Conservation (phyloP, 345 rosid species). For the Geranium brycei region DNA sequence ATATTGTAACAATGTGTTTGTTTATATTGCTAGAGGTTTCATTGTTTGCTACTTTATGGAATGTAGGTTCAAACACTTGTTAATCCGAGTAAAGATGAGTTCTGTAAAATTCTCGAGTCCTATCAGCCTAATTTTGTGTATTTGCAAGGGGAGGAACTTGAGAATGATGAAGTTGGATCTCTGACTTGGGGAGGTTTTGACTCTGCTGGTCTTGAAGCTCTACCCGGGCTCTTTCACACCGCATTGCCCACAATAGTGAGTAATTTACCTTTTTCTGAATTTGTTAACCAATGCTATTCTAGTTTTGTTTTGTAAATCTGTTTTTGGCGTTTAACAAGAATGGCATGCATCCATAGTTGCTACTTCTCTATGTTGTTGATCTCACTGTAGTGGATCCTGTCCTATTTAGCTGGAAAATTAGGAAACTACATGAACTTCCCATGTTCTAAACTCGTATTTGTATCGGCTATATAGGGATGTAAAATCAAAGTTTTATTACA, state of each 20-base stretch:
- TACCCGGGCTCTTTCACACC: conserved; percentile 23
- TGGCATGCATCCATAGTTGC: no score
- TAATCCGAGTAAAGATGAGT: conserved; percentile 27
- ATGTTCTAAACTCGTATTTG: no score
- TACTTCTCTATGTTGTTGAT: no score
- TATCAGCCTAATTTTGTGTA: conserved; percentile 28
- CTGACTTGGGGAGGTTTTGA: conserved; percentile 18
- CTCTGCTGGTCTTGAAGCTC: conserved; percentile 15
- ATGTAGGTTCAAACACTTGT: conserved; percentile 29
- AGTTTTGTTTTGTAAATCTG: neutral
- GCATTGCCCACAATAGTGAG: conserved; percentile 25
- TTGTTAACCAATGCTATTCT: neutral
- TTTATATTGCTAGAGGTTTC: neutral
- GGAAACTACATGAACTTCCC: no score
- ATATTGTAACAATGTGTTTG: neutral
- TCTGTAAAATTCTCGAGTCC: conserved; percentile 22
- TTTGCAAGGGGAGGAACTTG: conserved; percentile 28
- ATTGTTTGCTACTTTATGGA: neutral
- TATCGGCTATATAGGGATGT: no score
- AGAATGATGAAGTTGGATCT: conserved; percentile 25
- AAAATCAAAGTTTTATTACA: no score
- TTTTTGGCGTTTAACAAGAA: neutral
- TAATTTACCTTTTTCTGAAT: neutral
- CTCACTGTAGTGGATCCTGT: no score
- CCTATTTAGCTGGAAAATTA: no score